Conservation (phyloP, 2,329 filamentous ascomycete species). For the Davidsoniella australis region DNA sequence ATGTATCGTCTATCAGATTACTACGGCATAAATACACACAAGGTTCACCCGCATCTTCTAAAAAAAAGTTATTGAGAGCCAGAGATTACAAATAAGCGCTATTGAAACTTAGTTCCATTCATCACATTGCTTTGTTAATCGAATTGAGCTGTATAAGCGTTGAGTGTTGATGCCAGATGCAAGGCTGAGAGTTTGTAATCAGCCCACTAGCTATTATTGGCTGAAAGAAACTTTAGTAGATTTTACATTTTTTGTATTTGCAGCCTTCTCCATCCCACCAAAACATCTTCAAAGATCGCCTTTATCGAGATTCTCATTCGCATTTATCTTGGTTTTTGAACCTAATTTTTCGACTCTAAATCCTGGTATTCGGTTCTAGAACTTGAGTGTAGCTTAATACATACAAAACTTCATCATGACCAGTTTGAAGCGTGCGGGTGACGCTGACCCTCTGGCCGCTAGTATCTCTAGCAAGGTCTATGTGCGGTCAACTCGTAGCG, state of each 20-base stretch:
- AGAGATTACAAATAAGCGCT: too few relatives aligned
- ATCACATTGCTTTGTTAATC: too few relatives aligned
- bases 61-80: too few relatives aligned
- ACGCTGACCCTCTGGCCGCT: slow-evolving; percentile 36
- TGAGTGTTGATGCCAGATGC: too few relatives aligned
- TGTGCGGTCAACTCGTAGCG: slow-evolving; percentile 81
- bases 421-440: slow-evolving; percentile 43
- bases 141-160: too few relatives aligned
- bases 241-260: slow-evolving; percentile 3
- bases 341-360: background rate
- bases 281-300: background rate
- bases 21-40: too few relatives aligned
- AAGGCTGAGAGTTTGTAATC: too few relatives aligned
- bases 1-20: too few relatives aligned
- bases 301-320: background rate
- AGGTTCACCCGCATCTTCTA: too few relatives aligned
- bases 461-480: slow-evolving; percentile 93
- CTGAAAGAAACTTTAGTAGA: background rate
- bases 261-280: background rate
- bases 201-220: too few relatives aligned
- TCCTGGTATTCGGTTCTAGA: too few relatives aligned
- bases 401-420: slow-evolving; percentile 30
- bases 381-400: background rate
- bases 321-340: background rate
- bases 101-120: too few relatives aligned